Conservation (phyloP, 352 stramenopile species). For the Globisporangium alternatum region DNA sequence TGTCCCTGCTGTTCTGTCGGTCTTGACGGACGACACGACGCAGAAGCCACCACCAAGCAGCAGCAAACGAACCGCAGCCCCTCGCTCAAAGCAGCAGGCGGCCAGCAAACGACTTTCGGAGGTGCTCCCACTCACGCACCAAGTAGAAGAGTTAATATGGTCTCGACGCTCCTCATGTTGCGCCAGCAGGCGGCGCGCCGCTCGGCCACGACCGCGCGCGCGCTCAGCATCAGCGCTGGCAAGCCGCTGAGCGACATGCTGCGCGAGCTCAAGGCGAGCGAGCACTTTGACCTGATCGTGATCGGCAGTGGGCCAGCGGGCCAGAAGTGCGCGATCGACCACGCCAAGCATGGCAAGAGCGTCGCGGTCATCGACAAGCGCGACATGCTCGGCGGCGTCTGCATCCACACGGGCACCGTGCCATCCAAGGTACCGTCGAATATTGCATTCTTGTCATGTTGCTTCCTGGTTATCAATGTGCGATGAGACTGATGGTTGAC, state of each 20-base stretch:
- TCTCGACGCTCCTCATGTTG: conserved; percentile 9
- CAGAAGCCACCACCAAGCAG: not conserved
- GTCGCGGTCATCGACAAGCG: conserved; percentile 89
- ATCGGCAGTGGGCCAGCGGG: conserved; percentile 86
- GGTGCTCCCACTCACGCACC: not conserved
- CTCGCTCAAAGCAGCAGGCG: not conserved
- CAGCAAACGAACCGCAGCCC: not conserved
- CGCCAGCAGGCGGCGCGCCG: conserved; percentile 8
- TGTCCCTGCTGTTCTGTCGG: too few species aligned
- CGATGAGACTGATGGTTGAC: not conserved
- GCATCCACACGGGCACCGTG: conserved; percentile 87
- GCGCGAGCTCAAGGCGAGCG: conserved; percentile 76
- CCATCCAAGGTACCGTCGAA: conserved; percentile 61
- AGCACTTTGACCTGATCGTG: conserved; percentile 89
- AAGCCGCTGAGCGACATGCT: conserved; percentile 60
- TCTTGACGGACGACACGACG: too few species aligned
- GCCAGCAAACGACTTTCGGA: not conserved
- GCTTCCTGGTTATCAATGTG: too few species aligned
- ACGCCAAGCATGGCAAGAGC: conserved; percentile 79
- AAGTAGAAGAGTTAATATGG: not conserved
- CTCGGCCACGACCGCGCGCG: not conserved
- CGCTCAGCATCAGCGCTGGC: not conserved
- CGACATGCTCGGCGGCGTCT: conserved; percentile 87
- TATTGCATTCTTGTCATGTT: not conserved
- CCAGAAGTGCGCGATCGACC: conserved; percentile 90